Base-by-base conservation (phyloP, 2,329 filamentous ascomycete species). In the Escovopsis sp. region DNA sequence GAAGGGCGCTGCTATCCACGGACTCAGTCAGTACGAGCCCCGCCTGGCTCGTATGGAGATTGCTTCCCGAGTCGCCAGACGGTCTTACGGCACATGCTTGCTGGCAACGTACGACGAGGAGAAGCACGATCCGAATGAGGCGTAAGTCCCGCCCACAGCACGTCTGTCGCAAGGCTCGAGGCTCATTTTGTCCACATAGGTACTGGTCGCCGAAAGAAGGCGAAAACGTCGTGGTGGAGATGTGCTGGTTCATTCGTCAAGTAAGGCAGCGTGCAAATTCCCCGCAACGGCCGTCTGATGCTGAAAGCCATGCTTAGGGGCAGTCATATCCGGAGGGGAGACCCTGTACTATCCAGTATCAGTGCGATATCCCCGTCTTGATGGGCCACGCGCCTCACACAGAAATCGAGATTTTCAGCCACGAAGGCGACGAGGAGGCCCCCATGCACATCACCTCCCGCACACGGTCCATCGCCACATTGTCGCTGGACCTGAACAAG, bases 1-100 rank as follows among this genome's bases (percentile, higher is more conserved):
- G 2, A 65, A 65, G 30, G 71, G 71, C 7, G 70, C 71, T 12
- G 65, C 67, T 5, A 66, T 70, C 16, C 57, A 62, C 39, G 60
- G 60, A 3, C 52, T 63, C 10, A 51, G 54, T 13, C 56, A 52
- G 14, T 56, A 57, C 34, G 49, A 54, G 30, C 55, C 58, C 3
- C 43, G 43, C 7, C 36, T 55, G 45, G 51, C 51, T 2, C 51
- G 53, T 10, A 50, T 62, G 1, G 51, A 52, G 20, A 51, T 63
- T 34, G 51, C 56, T 15, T 62, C 60, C 33, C 56, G 60, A 36
- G 52, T 63, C 30, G 60, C 60, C 13, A 55, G 60, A 38, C 50
- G 54, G 38, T 63, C 60, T 7, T 63, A 61, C 40, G 60, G 60
- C 16, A 61, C 59, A 12, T 60, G 57, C 34, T 46, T 63, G 41